Evolutionary conservation across 495 filamentous ascomycete species (phyloP).

Genomic region (Hypoxylon subgilvum): DNA sequence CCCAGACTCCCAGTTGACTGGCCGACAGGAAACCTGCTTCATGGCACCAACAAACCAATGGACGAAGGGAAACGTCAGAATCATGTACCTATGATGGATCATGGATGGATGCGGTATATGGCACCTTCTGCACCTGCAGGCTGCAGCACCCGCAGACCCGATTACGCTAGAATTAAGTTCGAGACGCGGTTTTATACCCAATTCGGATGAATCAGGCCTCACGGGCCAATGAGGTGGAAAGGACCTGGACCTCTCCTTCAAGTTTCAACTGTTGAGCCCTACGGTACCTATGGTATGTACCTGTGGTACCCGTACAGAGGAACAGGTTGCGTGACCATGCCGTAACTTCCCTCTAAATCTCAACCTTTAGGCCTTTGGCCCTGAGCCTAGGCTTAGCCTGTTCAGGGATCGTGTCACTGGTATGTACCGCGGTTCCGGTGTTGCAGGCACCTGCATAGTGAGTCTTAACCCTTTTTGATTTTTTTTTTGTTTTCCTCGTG

Average conservation of each 20-base stretch:
- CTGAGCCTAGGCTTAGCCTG: constrained; percentile 9
- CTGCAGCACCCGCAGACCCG: too few relatives aligned
- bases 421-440: constrained; percentile 24
- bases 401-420: constrained; percentile 10
- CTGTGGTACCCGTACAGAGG: constrained; percentile 1
- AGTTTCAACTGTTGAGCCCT: constrained; percentile 40
- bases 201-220: constrained; percentile 19
- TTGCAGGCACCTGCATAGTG: constrained; percentile 13
- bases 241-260: constrained; percentile 18
- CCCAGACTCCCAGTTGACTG: constrained; percentile 5
- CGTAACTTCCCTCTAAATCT: neutral
- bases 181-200: constrained; percentile 24
- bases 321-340: constrained; percentile 6
- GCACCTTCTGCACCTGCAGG: too few relatives aligned
- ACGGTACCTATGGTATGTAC: neutral
- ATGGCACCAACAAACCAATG: constrained; percentile 7
- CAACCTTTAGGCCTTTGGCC: too few relatives aligned
- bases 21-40: constrained; percentile 13
- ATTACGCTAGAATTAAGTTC: constrained; percentile 11
- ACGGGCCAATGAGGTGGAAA: constrained; percentile 15
- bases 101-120: neutral
- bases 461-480: constrained; percentile 1
- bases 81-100: constrained; percentile 8
- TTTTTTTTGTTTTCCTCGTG: constrained; percentile 8
- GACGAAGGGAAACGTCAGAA: constrained; percentile 4